Base-by-base conservation (phyloP, 108 stramenopile genomes). In the Cyclotella choctawhatcheeana region DNA sequence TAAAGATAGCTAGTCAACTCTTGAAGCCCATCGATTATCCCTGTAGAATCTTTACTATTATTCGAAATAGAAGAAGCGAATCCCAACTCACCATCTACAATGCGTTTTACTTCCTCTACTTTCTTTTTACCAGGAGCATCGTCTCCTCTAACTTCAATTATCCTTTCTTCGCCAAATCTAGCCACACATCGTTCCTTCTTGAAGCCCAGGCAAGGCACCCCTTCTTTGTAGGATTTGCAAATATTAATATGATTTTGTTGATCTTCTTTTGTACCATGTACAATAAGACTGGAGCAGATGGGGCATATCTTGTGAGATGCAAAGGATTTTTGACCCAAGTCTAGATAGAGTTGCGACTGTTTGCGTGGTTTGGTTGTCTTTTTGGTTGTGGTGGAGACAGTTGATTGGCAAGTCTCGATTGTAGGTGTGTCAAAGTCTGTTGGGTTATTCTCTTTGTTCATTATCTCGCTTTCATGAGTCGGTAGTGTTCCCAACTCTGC, bases 251-350 rank as follows among this genome's bases (percentile, higher is more conserved):
- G 93, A 24, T 77, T 29, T 26, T 55, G 43, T 44, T 64, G 65
- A 73, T 94, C 93, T 69, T 89, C 89, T 2, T 35, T 31, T 8
- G 91, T 45, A 24, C 93, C 89, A 51, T 89, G 89, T 17, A 89
- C 88, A 54, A 79, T 87, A 17, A 94, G 60, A 76, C 84, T 89
- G 2, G 89, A 89, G 59, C 93, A 94, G 29, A 77, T 81, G 13
- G 53, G 32, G 67, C 93, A 94, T 7, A 90, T 66, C 18, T 67
- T 77, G 50, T 80, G 85, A 37, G 77, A 81, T 2, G 84, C 93
- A 69, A 92, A 94, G 20, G 69, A 64, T 24, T 58, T 44, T 73
- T 94, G 93, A 30, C 93, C 93, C 32, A 87, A 87, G 77, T 94
- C 93, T 21, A 94, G 61, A 70, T 86, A 94, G 25, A 88, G 52